Percentiles rank a stretch among this genome's conserved stretches.
Conservation (phyloP, 495 filamentous ascomycete species). For the Penicillium coffeae region DNA sequence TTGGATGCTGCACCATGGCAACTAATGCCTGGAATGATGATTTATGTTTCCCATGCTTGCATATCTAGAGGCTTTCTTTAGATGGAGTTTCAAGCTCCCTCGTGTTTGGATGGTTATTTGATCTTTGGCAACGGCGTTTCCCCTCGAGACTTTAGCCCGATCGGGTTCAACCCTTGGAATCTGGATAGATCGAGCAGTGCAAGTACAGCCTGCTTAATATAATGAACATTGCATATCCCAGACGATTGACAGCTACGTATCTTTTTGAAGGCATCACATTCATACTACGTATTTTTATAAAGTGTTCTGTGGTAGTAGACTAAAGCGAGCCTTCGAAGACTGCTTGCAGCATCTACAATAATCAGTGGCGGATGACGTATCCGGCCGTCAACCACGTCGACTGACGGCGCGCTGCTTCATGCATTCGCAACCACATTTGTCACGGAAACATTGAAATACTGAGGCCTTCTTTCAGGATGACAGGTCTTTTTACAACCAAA, state of each 20-base stretch:
- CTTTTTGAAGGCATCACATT: no score
- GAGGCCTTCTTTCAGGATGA: slow-evolving; percentile 3
- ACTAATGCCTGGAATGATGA: slow-evolving; percentile 14
- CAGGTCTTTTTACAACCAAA: slow-evolving; percentile 18
- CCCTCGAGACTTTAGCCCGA: background rate
- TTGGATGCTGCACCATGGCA: slow-evolving; percentile 79
- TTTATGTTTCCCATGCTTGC: slow-evolving; percentile 4
- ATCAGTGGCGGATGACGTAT: slow-evolving; percentile 7
- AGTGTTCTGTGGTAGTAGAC: no score
- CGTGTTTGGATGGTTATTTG: slow-evolving; percentile 6
- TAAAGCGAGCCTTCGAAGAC: no score
- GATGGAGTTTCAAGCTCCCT: slow-evolving; percentile 25
- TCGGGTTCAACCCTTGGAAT: slow-evolving; percentile 19
- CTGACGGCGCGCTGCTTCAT: no score
- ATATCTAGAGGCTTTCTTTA: slow-evolving; percentile 10
- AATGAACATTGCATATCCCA: background rate
- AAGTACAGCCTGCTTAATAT: background rate
- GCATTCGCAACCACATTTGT: no score
- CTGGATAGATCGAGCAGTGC: slow-evolving; percentile 10
- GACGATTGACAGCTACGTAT: background rate
- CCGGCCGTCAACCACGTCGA: background rate
- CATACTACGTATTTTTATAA: no score
- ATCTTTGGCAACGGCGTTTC: slow-evolving; percentile 18
- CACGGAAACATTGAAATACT: background rate
- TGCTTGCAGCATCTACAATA: no score